phyloP scores from a whole-genome alignment of 768 basidiomycete species.

The Amylocystis lapponica region DNA sequence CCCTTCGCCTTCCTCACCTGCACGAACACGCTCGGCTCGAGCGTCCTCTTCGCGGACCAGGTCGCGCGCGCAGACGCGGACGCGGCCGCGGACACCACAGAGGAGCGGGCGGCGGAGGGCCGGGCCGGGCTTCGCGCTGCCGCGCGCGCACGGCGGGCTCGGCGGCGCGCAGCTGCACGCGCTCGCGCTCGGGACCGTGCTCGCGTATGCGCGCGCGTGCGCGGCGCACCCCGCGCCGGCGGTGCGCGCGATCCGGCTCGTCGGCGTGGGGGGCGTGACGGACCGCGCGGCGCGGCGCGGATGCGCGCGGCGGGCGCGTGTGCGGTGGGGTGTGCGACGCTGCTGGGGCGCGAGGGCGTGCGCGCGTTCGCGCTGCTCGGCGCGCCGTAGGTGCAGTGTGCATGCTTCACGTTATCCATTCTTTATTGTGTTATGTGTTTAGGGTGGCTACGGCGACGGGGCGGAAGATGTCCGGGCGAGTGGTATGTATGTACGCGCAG shows the following conservation, averaged over 20 bases:
- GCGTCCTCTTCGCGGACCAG: constrained; percentile 59
- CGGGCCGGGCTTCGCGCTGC: constrained; percentile 50
- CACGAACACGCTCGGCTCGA: constrained; percentile 75
- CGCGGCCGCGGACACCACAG: not conserved
- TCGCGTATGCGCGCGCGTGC: constrained; percentile 52
- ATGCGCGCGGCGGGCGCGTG: constrained; percentile 75
- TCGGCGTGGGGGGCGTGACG: constrained; percentile 83
- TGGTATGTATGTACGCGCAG: not conserved
- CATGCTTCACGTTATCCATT: not conserved
- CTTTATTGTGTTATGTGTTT: not conserved
- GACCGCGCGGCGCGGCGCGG: constrained; percentile 51
- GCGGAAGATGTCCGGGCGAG: not conserved
- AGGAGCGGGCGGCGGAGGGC: too few relatives aligned
- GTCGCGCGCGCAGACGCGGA: constrained; percentile 17
- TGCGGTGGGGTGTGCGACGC: constrained; percentile 61
- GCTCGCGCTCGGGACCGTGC: constrained; percentile 74
- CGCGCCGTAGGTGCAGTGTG: not conserved
- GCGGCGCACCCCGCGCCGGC: constrained; percentile 33
- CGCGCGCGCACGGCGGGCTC: constrained; percentile 62
- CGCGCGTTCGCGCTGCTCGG: constrained; percentile 28
- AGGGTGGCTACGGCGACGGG: not conserved
- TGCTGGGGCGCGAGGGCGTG: constrained; percentile 38
- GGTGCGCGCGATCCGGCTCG: constrained; percentile 47
- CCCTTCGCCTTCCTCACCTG: constrained; percentile 73
- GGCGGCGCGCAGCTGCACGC: constrained; percentile 75